Percentiles rank a stretch among this genome's conserved stretches.
phyloP scores from a whole-genome alignment of 1,139 yeast genomes.

The Geotrichum macrosporum region DNA sequence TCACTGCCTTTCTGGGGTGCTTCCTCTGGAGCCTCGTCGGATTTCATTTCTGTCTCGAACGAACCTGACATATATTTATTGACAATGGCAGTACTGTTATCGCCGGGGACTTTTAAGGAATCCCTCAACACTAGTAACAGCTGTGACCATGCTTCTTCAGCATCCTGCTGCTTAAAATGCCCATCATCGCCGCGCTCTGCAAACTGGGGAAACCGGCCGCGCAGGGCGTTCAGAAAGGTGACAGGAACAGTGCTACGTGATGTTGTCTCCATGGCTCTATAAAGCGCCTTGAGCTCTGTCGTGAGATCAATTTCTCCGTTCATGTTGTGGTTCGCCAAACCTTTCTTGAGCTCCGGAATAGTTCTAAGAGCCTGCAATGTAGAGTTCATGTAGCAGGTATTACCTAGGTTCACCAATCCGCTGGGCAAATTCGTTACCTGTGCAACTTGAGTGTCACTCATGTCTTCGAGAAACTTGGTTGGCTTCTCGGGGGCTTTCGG shows the following conservation, averaged over 20 bases:
- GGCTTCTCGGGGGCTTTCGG: constrained; percentile 55
- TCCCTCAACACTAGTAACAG: constrained; percentile 52
- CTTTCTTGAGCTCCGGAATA: constrained; percentile 52
- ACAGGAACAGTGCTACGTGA: constrained; percentile 46
- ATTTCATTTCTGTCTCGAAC: constrained; percentile 56
- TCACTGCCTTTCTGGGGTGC: constrained; percentile 48
- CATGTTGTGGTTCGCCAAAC: constrained; percentile 26
- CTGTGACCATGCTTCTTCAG: constrained; percentile 92
- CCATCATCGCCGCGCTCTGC: constrained; percentile 69
- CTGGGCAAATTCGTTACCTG: constrained; percentile 48
- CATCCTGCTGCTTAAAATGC: constrained; percentile 89
- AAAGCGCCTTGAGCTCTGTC: constrained; percentile 35
- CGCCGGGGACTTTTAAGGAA: constrained; percentile 24
- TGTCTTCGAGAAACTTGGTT: constrained; percentile 65
- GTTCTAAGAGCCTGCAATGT: constrained; percentile 75
- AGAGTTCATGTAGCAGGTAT: constrained; percentile 91
- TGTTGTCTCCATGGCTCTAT: constrained; percentile 33
- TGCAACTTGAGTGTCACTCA: constrained; percentile 46
- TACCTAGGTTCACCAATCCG: constrained; percentile 84
- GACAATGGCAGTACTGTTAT: constrained; percentile 35
- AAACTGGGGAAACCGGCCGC: constrained; percentile 72
- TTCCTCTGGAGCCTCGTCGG: constrained; percentile 57
- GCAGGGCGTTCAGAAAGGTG: constrained; percentile 49
- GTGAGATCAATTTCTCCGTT: constrained; percentile 29
- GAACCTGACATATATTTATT: constrained; percentile 61